Conservation (phyloP, 768 basidiomycete species). For the Cyclocybe cylindracea region DNA sequence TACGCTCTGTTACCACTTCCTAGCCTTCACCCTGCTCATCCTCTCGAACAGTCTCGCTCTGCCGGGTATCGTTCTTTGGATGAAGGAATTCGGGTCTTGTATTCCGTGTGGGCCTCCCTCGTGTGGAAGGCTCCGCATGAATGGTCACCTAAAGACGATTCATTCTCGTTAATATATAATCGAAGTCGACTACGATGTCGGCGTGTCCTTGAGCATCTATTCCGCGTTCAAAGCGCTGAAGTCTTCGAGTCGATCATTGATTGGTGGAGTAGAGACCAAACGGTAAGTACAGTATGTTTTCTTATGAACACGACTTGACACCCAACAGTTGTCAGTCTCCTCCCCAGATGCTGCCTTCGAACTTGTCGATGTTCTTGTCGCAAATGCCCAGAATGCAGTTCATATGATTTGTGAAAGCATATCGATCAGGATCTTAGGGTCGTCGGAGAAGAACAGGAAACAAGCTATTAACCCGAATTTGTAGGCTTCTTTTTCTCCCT, state of each 20-base stretch:
- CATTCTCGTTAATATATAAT: slow-evolving; percentile 63
- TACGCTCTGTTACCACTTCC: slow-evolving; percentile 30
- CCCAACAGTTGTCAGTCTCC: slow-evolving; percentile 35
- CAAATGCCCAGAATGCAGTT: slow-evolving; percentile 85
- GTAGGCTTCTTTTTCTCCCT: slow-evolving; percentile 40
- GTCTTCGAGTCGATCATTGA: slow-evolving; percentile 83
- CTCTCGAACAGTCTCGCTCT: slow-evolving; percentile 56
- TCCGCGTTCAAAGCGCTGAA: slow-evolving; percentile 77
- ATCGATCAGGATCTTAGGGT: slow-evolving; percentile 51
- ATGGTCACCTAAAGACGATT: slow-evolving; percentile 64
- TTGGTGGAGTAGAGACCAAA: slow-evolving; percentile 70
- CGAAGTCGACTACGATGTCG: slow-evolving; percentile 71
- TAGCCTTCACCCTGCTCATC: background rate
- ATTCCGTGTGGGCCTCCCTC: slow-evolving; percentile 70
- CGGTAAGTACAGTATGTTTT: slow-evolving; percentile 35
- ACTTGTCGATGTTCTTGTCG: slow-evolving; percentile 78
- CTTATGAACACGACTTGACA: background rate
- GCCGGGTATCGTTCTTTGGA: slow-evolving; percentile 77
- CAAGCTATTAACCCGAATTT: slow-evolving; percentile 64
- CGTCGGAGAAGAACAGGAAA: slow-evolving; percentile 61
- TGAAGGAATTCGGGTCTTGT: slow-evolving; percentile 79
- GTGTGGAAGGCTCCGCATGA: slow-evolving; percentile 45
- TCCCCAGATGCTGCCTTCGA: slow-evolving; percentile 68
- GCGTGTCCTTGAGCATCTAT: slow-evolving; percentile 82
- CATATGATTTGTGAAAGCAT: slow-evolving; percentile 90